A percentile compares a stretch with the other conserved stretches of the same genome.
phyloP scores from a whole-genome alignment of 805 yeast genomes.

The Metschnikowia rubicola region DNA sequence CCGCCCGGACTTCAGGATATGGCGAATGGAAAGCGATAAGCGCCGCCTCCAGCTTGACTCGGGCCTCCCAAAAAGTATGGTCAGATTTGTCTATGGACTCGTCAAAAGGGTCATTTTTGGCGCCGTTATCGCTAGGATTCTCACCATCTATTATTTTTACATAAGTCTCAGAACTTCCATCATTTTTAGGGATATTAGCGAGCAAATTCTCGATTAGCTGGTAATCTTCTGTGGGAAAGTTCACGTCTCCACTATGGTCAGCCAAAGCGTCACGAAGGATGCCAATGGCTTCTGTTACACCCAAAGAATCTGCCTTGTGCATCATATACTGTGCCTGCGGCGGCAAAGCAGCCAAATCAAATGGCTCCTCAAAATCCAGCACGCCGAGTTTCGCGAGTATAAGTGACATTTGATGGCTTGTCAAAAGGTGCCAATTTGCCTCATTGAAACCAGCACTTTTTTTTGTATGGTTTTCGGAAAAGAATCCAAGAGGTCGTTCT shows the following conservation, averaged over 20 bases:
- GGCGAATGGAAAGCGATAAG: conserved; percentile 47
- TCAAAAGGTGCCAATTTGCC: conserved; percentile 3
- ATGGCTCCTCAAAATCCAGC: conserved; percentile 1
- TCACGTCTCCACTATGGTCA: conserved; percentile 32
- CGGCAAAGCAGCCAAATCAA: conserved; percentile 7
- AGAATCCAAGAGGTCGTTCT: background rate
- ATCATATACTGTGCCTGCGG: conserved; percentile 24
- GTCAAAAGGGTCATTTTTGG: background rate
- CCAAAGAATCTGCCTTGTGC: conserved; percentile 24
- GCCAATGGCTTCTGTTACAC: conserved; percentile 24
- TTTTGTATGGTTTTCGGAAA: background rate
- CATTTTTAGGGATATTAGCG: conserved; percentile 7
- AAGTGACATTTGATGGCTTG: conserved; percentile 3
- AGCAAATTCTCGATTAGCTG: conserved; percentile 26
- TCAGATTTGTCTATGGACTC: background rate
- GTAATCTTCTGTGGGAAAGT: conserved; percentile 29
- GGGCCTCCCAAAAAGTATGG: conserved; percentile 25
- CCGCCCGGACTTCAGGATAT: conserved; percentile 64
- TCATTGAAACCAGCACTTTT: background rate
- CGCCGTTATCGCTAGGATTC: background rate
- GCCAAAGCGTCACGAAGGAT: conserved; percentile 33
- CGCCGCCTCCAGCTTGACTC: conserved; percentile 41
- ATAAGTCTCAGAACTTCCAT: background rate
- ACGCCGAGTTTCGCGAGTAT: conserved; percentile 15
- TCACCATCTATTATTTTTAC: background rate